phyloP scores from a whole-genome alignment of 108 stramenopile species.

The Nannochloropsis gaditana region DNA sequence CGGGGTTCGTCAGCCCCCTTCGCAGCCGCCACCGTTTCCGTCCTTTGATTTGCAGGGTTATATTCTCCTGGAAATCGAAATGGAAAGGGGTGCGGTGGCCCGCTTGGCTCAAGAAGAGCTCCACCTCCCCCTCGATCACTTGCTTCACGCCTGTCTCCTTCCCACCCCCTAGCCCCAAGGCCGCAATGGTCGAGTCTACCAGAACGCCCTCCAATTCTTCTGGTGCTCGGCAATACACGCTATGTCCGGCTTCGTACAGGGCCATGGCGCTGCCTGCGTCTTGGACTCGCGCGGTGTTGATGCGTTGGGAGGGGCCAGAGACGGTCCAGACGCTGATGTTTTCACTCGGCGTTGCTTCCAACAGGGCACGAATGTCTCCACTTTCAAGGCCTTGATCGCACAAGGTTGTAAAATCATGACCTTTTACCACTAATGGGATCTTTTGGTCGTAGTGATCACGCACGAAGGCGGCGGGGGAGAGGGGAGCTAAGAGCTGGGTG shows the following conservation, averaged over 20 bases:
- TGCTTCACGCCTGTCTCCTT: constrained; percentile 59
- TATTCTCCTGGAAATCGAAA: constrained; percentile 89
- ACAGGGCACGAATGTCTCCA: background rate
- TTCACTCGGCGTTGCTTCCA: background rate
- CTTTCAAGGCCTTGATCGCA: background rate
- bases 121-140: constrained; percentile 67
- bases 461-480: background rate
- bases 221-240: constrained; percentile 80
- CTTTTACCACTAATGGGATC: background rate
- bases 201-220: constrained; percentile 66
- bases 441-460: background rate
- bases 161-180: constrained; percentile 70
- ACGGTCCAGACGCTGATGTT: constrained; percentile 14
- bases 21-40: constrained; percentile 71
- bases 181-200: constrained; percentile 59
- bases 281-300: constrained; percentile 8
- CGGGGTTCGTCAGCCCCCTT: constrained; percentile 62
- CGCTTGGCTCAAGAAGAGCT: constrained; percentile 66
- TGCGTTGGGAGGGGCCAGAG: background rate
- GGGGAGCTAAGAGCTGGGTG: background rate
- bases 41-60: constrained; percentile 79
- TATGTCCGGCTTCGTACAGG: constrained; percentile 52
- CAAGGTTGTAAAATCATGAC: background rate
- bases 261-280: background rate
- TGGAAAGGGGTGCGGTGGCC: constrained; percentile 71